Evolutionary conservation across 768 basidiomycete genomes (phyloP), one percentile per base, ranked within the genome.

Genomic region (Exsudoporus frostii): DNA sequence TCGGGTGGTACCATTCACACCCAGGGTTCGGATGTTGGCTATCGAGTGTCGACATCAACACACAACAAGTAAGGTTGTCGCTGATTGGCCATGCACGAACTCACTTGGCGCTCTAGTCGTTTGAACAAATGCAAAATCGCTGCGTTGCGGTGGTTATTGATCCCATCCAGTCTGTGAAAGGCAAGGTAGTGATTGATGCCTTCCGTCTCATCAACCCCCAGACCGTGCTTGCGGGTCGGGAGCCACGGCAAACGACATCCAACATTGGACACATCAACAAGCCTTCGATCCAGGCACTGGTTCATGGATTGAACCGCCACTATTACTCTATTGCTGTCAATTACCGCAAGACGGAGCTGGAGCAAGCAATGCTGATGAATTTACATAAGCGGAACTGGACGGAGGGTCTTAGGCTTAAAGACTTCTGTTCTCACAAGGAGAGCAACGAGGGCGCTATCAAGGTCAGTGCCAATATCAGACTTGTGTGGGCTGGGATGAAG

Each of bases 1-100:
- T 99, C 1, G 97, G 97, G 4, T 99, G 97, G 97, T 99, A 99
- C 67, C 97, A 99, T 73, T 98, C 97, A 36, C 97, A 99, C 77
- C 97, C 97, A 50, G 97, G 97, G 34, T 99, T 98, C 72, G 97
- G 97, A 5, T 99, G 97, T 71, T 99, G 97, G 97, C 77, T 99
- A 37, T 98, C 95, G 42, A 94, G 92, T 62, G 96, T 98, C 20
- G 97, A 99, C 74, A 94, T 98, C 67, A 97, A 98, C 73, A 99
- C 97, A 5, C 97, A 99, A 66, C 97, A 98, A 77, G 95, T 88
- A 50, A 45, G 25, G 51, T 34, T 57, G 24, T 36, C 42, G 38
- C 20, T 19, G 45, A 44, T 46, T 29, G 25, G 27, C 36, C 27
- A 22, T 42, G 54, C 51, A 45, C 40, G 20, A 40, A 39, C 58